These are phyloP conservation scores for Aureobasidium sp. DNA, from an alignment of 2,329 filamentous ascomycete genomes.

Conservation along the genomic window DNA sequence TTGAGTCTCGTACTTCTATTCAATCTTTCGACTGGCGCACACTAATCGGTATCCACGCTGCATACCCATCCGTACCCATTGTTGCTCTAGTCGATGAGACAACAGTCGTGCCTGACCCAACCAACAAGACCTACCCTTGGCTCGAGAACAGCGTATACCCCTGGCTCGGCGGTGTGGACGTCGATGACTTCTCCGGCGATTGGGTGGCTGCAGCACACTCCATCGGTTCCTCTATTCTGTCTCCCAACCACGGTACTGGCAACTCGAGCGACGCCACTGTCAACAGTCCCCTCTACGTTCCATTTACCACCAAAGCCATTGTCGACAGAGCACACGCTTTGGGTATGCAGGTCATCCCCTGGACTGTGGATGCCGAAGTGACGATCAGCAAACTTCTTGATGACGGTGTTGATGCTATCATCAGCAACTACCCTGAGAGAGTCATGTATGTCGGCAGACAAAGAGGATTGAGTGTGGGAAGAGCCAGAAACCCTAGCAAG, in stretches of 20 bases:
- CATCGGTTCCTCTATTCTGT: neutral
- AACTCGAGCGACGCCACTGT: neutral
- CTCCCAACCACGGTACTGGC: slow-evolving; percentile 1
- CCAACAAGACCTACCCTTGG: neutral
- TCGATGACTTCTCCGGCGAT: neutral
- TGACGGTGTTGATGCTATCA: slow-evolving; percentile 6
- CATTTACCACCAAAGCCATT: neutral
- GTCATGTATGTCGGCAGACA: slow-evolving; percentile 10
- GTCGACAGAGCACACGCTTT: neutral
- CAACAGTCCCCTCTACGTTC: neutral
- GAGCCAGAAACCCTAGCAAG: slow-evolving; percentile 1
- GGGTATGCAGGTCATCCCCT: slow-evolving; percentile 1
- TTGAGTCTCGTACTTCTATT: neutral
- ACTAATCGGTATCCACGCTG: neutral
- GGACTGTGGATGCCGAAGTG: slow-evolving; percentile 8
- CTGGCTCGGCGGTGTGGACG: neutral
- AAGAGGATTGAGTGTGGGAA: slow-evolving; percentile 10
- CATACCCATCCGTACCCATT: neutral
- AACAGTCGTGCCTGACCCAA: neutral
- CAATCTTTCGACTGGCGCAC: slow-evolving; percentile 11
- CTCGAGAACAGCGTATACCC: slow-evolving; percentile 1
- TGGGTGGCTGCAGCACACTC: slow-evolving; percentile 1
- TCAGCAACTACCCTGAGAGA: slow-evolving; percentile 14
- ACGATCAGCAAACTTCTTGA: neutral
- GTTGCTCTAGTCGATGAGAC: slow-evolving; percentile 5